Evolutionary conservation across 306 rosid genomes (phyloP).

Genomic region (Begonia fuchsioides): DNA sequence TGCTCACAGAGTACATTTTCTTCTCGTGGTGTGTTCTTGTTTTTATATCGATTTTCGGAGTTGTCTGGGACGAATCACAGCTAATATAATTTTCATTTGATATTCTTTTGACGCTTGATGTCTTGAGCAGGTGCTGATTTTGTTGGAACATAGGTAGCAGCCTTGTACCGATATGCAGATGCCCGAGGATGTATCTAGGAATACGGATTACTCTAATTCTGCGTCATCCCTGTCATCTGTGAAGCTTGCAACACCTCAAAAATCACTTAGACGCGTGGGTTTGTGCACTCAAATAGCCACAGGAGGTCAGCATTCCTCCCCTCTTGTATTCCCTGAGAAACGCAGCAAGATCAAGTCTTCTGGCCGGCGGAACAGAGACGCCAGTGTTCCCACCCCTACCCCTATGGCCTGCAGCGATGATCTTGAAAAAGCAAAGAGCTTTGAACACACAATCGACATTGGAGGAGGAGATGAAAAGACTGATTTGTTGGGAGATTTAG

Average conservation of each 20-base stretch:
- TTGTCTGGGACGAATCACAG: too few relatives aligned
- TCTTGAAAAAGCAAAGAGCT: slow-evolving; percentile 33
- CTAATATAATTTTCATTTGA: too few relatives aligned
- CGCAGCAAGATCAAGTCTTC: slow-evolving; percentile 54
- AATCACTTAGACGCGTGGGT: slow-evolving; percentile 69
- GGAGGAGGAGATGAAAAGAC: slow-evolving; percentile 79
- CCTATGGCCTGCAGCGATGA: slow-evolving; percentile 22
- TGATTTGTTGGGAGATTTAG: slow-evolving; percentile 73
- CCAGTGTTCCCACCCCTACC: slow-evolving; percentile 13
- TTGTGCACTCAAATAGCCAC: slow-evolving; percentile 84
- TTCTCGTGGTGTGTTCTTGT: too few relatives aligned
- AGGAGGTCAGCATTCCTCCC: slow-evolving; percentile 79
- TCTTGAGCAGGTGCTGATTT: not conserved
- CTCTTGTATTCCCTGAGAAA: slow-evolving; percentile 85
- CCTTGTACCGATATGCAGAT: slow-evolving; percentile 42
- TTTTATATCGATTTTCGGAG: too few relatives aligned
- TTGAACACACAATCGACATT: slow-evolving; percentile 80
- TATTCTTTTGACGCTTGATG: not conserved
- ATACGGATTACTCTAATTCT: slow-evolving; percentile 23
- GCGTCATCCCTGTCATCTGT: slow-evolving; percentile 24
- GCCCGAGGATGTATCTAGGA: slow-evolving; percentile 52
- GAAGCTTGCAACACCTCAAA: slow-evolving; percentile 55
- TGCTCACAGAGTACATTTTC: too few relatives aligned
- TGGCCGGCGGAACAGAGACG: slow-evolving; percentile 29
- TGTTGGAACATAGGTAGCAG: not conserved